Evolutionary conservation across 148 eudicot genomes (phyloP), one percentile per base, ranked within the genome.

Genomic region (Chenopodium suecicum): DNA sequence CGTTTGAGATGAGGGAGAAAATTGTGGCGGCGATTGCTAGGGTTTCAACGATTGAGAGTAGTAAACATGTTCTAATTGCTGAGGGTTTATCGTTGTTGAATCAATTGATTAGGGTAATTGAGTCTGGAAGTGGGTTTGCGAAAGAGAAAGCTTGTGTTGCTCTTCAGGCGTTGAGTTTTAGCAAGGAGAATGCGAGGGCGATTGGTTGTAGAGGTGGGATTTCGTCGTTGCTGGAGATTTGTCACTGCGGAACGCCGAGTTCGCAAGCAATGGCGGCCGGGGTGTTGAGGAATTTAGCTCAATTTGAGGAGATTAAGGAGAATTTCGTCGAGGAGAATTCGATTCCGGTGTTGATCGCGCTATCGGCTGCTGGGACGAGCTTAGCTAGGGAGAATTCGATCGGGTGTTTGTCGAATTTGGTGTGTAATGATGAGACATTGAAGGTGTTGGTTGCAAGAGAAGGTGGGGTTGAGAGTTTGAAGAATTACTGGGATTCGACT

Each of bases 181-280:
- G 84, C 0, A 95, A 84, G 87, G 97, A 95, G 22, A 95, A 93
- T 62, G 97, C 98, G 7, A 86, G 97, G 73, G 97, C 97, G 60
- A 91, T 95, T 63, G 92, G 90, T 25, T 93, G 90, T 3, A 84
- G 99, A 83, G 94, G 97, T 16, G 99, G 98, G n/a, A 88, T 95
- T 79, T 88, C 91, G 0, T 82, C 97, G 0, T 86, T 95, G 52
- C 54, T 95, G 1, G 99, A 91, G 85, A 89, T 93, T 73, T 95
- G 98, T 69, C 86, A 84, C 19, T 85, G 81, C 9, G 98, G 99
- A 2, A 95, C 99, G 1, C 98, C 98, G 4, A 83, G 75, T 73
- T 92, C 97, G 0, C 94, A 91, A 84, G 94, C 93, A 0, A 79
- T 85, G n/a, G 93, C 99, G 0, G 98, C 96, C 16, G 88, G 89